Evolutionary conservation across 352 stramenopile species (phyloP).

Genomic region (Pythium diclinum): DNA sequence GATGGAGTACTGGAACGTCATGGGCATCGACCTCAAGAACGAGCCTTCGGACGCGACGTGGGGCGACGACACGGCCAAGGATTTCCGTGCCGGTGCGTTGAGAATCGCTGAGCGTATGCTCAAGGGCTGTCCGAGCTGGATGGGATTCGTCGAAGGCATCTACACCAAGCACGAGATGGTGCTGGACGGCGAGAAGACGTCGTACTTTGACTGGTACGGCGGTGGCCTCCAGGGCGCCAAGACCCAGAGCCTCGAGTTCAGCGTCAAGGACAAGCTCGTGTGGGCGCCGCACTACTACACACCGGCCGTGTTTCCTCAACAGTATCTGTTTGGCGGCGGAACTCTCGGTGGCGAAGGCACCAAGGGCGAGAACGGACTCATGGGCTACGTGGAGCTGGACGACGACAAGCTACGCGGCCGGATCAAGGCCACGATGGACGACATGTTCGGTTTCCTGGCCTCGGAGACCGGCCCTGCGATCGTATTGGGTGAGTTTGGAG

Average conservation of each 20-base stretch:
- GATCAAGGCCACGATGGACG: constrained; percentile 60
- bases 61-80: constrained; percentile 38
- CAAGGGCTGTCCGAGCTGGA: constrained; percentile 62
- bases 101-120: constrained; percentile 80
- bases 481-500: constrained; percentile 74
- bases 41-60: constrained; percentile 66
- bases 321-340: constrained; percentile 65
- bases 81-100: constrained; percentile 59
- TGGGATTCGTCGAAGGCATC: constrained; percentile 77
- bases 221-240: constrained; percentile 64
- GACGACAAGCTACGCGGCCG: constrained; percentile 45
- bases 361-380: constrained; percentile 28
- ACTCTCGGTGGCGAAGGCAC: constrained; percentile 31
- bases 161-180: constrained; percentile 44
- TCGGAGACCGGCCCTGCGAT: constrained; percentile 50
- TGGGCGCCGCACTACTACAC: constrained; percentile 85
- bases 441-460: constrained; percentile 76
- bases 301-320: constrained; percentile 60
- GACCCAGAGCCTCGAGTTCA: constrained; percentile 41
- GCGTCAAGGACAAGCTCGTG: constrained; percentile 69
- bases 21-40: constrained; percentile 82
- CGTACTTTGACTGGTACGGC: constrained; percentile 83
- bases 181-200: constrained; percentile 40
- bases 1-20: constrained; percentile 80
- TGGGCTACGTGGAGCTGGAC: constrained; percentile 54